These are phyloP conservation scores for Begonia loranthoides DNA, from an alignment of 306 rosid species.

Conservation along the genomic window DNA sequence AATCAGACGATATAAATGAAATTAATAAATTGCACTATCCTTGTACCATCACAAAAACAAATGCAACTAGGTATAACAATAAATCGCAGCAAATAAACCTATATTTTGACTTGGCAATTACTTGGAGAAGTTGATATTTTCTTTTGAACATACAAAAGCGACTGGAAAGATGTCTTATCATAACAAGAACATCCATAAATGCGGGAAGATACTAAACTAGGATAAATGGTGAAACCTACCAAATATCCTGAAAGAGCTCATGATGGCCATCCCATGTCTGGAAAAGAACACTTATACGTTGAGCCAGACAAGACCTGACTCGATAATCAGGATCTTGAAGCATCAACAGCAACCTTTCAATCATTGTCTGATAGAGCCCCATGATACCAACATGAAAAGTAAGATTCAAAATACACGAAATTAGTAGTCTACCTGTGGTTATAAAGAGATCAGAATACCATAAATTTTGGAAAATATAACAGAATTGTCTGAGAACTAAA, in stretches of 20 bases:
- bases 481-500: too few species aligned
- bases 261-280: constrained; percentile 93
- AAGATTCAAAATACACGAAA: constrained; percentile 6
- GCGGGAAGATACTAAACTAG: constrained; percentile 6
- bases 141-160: too few species aligned
- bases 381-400: constrained; percentile 8
- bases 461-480: too few species aligned
- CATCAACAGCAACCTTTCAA: constrained; percentile 55
- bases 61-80: too few species aligned
- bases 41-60: too few species aligned
- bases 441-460: too few species aligned
- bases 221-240: constrained; percentile 31
- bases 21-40: too few species aligned
- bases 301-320: constrained; percentile 64
- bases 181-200: constrained; percentile 1
- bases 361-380: constrained; percentile 42
- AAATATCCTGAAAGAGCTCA: constrained; percentile 80
- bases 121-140: too few species aligned
- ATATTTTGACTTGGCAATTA: too few species aligned
- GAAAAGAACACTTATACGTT: constrained; percentile 70
- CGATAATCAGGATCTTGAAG: constrained; percentile 76
- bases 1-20: too few species aligned
- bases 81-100: too few species aligned
- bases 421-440: too few species aligned
- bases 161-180: not conserved